These are phyloP conservation scores for Cutaneotrichosporon sp. DNA, from an alignment of 1,284 basidiomycete species.

Conservation along the genomic window DNA sequence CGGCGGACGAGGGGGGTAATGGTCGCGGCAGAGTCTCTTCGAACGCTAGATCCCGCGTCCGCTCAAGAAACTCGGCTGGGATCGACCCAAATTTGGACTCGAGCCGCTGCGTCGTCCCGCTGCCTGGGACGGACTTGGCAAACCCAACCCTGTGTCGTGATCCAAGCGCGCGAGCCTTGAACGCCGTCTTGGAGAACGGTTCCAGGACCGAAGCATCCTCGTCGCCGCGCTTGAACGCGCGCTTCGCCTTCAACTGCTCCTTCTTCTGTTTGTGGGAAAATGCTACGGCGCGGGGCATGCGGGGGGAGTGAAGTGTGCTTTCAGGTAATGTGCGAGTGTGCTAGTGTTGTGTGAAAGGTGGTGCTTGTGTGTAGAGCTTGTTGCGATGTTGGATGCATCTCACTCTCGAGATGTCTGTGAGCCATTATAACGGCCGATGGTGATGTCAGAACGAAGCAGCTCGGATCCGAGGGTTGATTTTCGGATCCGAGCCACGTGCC, in stretches of 20 bases:
- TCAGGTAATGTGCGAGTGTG: too few species aligned
- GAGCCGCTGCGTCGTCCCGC: neutral
- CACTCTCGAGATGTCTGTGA: too few species aligned
- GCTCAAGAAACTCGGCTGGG: conserved; percentile 60
- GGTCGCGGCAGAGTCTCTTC: conserved; percentile 58
- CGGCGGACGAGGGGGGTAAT: conserved; percentile 51
- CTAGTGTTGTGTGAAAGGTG: too few species aligned
- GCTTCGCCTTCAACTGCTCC: conserved; percentile 62
- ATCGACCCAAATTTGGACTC: conserved; percentile 58
- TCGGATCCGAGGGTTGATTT: too few species aligned
- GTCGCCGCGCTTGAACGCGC: conserved; percentile 69
- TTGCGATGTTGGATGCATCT: too few species aligned
- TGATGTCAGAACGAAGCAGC: too few species aligned
- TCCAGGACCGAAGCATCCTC: conserved; percentile 12
- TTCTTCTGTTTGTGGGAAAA: conserved; percentile 64
- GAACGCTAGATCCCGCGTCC: conserved; percentile 58
- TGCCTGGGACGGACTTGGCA: neutral
- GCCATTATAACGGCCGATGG: too few species aligned
- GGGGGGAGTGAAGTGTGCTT: neutral
- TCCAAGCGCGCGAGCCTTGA: too few species aligned
- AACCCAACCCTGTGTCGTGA: neutral
- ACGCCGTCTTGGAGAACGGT: conserved; percentile 28
- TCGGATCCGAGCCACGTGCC: too few species aligned
- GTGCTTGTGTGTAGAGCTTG: too few species aligned
- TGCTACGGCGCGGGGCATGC: conserved; percentile 8